Evolutionary conservation across 2,329 filamentous ascomycete genomes (phyloP).

Genomic region (Cladosporium sp.): DNA sequence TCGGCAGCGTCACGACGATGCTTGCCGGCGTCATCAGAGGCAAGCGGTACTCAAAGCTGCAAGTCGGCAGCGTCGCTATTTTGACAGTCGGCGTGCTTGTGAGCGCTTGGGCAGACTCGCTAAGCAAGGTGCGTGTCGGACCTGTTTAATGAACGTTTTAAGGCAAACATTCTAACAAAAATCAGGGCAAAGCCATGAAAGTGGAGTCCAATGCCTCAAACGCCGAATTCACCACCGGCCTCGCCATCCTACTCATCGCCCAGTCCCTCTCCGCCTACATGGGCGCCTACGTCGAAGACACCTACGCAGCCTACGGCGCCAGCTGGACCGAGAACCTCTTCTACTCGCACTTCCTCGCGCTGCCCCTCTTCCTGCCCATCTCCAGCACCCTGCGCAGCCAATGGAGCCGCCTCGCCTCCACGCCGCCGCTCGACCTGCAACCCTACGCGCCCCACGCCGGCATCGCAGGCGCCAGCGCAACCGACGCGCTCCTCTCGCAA

Average conservation of each 20-base stretch:
- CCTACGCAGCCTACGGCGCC: constrained; percentile 77
- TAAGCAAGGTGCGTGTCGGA: constrained; percentile 61
- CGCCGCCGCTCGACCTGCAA: constrained; percentile 51
- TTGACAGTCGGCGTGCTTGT: constrained; percentile 81
- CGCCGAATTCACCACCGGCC: constrained; percentile 59
- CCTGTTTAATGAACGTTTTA: neutral
- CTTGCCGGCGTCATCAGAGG: constrained; percentile 80
- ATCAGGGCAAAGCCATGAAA: constrained; percentile 38
- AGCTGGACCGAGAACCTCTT: constrained; percentile 96
- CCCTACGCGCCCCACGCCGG: neutral
- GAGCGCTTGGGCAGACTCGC: constrained; percentile 83
- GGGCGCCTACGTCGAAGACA: constrained; percentile 89
- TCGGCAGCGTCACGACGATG: constrained; percentile 94
- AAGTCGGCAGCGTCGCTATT: constrained; percentile 73
- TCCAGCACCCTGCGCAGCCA: constrained; percentile 58
- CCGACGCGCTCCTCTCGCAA: constrained; percentile 10
- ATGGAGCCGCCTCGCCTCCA: constrained; percentile 57
- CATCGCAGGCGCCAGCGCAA: constrained; percentile 3
- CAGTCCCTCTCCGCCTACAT: constrained; percentile 89
- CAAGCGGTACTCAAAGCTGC: constrained; percentile 73
- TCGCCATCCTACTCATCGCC: constrained; percentile 76
- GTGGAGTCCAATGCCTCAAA: constrained; percentile 35
- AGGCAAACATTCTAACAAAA: neutral
- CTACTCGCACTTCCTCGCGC: constrained; percentile 72
- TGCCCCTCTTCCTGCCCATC: constrained; percentile 71